phyloP scores from a whole-genome alignment of 306 rosid species.

The Acacia acuminata region DNA sequence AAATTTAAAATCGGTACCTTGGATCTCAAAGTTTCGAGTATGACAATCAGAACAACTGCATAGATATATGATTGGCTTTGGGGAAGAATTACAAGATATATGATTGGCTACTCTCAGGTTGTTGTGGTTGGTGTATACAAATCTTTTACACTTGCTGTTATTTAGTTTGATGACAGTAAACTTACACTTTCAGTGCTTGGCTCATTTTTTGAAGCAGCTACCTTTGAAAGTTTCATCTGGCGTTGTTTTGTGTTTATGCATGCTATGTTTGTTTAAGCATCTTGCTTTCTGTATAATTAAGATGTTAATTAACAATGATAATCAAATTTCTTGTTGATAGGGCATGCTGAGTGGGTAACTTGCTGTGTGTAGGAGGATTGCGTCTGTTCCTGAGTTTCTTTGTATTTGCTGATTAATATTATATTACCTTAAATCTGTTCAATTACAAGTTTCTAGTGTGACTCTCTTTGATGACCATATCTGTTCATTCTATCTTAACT shows the following conservation, averaged over 20 bases:
- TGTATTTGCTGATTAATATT: constrained; percentile 23
- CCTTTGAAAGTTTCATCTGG: neutral
- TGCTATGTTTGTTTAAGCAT: neutral
- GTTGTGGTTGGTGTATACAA: neutral
- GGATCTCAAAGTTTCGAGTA: constrained; percentile 7
- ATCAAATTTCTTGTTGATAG: neutral
- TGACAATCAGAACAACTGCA: neutral
- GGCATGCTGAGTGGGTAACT: neutral
- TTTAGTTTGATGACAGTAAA: neutral
- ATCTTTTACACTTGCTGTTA: neutral
- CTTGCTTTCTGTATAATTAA: constrained; percentile 1
- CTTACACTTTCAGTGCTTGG: neutral
- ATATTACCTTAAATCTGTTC: neutral
- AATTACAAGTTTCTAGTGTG: neutral
- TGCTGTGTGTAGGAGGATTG: constrained; percentile 26
- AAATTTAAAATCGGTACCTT: constrained; percentile 1
- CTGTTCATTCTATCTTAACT: constrained; percentile 6
- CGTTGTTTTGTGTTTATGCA: constrained; percentile 1
- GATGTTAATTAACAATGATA: neutral
- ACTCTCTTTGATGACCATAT: constrained; percentile 3
- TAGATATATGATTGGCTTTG: constrained; percentile 10
- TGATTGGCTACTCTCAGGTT: constrained; percentile 22
- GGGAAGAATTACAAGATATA: constrained; percentile 12
- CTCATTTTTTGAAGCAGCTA: constrained; percentile 24
- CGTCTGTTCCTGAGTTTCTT: constrained; percentile 24